Percentiles rank a stretch among this genome's conserved stretches.
phyloP scores from a whole-genome alignment of 2,329 filamentous ascomycete genomes.

The Penicillium rolfsii region DNA sequence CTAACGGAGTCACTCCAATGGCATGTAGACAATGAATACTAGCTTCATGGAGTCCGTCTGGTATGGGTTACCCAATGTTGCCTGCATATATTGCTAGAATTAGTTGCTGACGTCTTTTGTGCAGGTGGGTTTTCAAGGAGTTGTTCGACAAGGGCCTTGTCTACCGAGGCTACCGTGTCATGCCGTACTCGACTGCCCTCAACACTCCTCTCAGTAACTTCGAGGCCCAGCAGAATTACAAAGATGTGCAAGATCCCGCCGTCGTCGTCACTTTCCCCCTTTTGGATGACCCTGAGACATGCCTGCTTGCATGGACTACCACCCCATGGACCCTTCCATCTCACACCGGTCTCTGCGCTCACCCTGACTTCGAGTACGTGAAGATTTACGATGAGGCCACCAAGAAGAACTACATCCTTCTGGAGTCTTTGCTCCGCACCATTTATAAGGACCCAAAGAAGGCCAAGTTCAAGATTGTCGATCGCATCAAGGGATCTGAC shows the following conservation, averaged over 20 bases:
- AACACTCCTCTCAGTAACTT: slow-evolving; percentile 91
- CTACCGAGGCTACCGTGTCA: slow-evolving; percentile 87
- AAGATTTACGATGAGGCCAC: slow-evolving; percentile 83
- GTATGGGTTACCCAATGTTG: slow-evolving; percentile 56
- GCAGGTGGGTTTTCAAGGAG: slow-evolving; percentile 79
- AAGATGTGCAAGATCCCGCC: slow-evolving; percentile 88
- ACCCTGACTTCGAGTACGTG: slow-evolving; percentile 83
- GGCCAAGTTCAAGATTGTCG: slow-evolving; percentile 82
- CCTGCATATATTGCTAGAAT: not conserved
- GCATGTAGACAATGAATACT: slow-evolving; percentile 79
- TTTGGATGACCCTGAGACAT: slow-evolving; percentile 72
- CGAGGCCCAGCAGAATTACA: slow-evolving; percentile 92
- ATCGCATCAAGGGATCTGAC: slow-evolving; percentile 78
- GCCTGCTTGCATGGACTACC: slow-evolving; percentile 84
- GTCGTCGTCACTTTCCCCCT: slow-evolving; percentile 88
- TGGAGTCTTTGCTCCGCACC: slow-evolving; percentile 78
- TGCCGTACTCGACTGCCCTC: slow-evolving; percentile 92
- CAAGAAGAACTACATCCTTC: slow-evolving; percentile 80
- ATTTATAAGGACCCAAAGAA: slow-evolving; percentile 96
- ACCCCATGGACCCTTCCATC: slow-evolving; percentile 87
- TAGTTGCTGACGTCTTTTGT: not conserved
- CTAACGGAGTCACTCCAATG: slow-evolving; percentile 11
- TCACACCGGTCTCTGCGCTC: slow-evolving; percentile 74
- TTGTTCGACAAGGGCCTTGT: slow-evolving; percentile 87
- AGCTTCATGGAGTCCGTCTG: slow-evolving; percentile 94